phyloP scores from a whole-genome alignment of 805 yeast species.

The Barnettozyma wickerhamii region DNA sequence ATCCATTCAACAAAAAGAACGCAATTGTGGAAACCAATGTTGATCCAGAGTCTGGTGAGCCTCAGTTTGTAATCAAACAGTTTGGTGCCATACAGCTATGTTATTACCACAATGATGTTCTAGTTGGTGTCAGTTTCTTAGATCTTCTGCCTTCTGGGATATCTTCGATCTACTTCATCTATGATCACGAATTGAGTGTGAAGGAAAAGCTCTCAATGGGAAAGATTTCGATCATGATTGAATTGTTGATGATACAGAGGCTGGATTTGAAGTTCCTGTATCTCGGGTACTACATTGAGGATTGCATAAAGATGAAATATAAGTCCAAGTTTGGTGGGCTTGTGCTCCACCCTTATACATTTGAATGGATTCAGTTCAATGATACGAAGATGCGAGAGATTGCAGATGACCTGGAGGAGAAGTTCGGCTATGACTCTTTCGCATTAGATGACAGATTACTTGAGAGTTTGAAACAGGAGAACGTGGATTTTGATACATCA shows the following conservation, averaged over 20 bases:
- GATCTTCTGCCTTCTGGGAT: conserved; percentile 74
- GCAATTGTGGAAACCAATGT: background rate
- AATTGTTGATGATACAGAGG: conserved; percentile 49
- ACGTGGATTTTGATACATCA: background rate
- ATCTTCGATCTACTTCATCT: conserved; percentile 82
- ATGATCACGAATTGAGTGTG: conserved; percentile 58
- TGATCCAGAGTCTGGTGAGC: background rate
- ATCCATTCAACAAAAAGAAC: conserved; percentile 45
- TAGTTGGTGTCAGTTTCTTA: conserved; percentile 72
- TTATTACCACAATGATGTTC: conserved; percentile 56
- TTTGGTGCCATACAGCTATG: conserved; percentile 76
- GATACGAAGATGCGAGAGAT: background rate
- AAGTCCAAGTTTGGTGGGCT: conserved; percentile 79
- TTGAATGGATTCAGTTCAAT: conserved; percentile 6
- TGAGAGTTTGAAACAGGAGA: background rate
- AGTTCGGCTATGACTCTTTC: conserved; percentile 2
- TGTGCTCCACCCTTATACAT: conserved; percentile 46
- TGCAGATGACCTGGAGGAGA: conserved; percentile 1
- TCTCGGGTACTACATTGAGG: conserved; percentile 76
- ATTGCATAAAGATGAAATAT: conserved; percentile 79
- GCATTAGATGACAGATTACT: background rate
- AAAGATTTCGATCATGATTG: conserved; percentile 70
- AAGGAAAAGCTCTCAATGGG: conserved; percentile 37
- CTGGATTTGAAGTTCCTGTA: conserved; percentile 52
- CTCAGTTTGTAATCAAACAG: conserved; percentile 15